Percentiles rank a stretch among this genome's conserved stretches.
phyloP scores from a whole-genome alignment of 2,329 filamentous ascomycete genomes.

The Septoria linicola region DNA sequence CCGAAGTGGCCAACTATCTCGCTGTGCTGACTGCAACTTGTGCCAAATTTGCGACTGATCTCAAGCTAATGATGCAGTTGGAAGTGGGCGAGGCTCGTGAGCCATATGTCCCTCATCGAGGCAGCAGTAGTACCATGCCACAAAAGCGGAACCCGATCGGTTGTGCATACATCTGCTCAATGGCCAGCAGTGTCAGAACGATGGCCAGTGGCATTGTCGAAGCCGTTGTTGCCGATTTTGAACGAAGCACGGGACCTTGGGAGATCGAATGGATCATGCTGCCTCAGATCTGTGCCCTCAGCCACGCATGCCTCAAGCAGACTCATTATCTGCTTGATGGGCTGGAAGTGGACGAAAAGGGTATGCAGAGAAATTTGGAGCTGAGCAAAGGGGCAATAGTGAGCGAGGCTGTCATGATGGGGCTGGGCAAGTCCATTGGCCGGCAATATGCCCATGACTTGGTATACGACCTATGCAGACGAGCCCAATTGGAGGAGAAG shows the following conservation, averaged over 20 bases:
- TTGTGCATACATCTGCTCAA: constrained; percentile 31
- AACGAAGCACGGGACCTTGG: constrained; percentile 34
- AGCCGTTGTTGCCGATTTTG: constrained; percentile 34
- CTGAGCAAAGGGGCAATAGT: constrained; percentile 39
- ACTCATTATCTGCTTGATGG: constrained; percentile 29
- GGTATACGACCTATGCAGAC: constrained; percentile 39
- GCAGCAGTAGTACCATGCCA: constrained; percentile 57
- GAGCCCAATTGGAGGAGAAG: constrained; percentile 24
- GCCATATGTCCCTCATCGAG: constrained; percentile 53
- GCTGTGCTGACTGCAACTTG: constrained; percentile 33
- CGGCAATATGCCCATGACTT: constrained; percentile 39
- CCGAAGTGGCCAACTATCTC: constrained; percentile 29
- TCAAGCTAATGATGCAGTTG: constrained; percentile 35
- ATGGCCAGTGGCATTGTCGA: constrained; percentile 28
- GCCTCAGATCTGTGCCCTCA: constrained; percentile 33
- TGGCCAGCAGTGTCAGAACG: constrained; percentile 27
- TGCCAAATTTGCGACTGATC: constrained; percentile 35
- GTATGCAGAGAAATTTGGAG: constrained; percentile 33
- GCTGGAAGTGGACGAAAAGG: constrained; percentile 31
- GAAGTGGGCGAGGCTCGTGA: constrained; percentile 34
- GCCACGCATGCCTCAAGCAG: constrained; percentile 29
- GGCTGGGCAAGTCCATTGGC: constrained; percentile 39
- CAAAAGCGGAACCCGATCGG: constrained; percentile 42
- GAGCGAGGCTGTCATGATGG: constrained; percentile 43
- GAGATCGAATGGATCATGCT: constrained; percentile 36